A percentile compares a stretch with the other conserved stretches of the same genome.
These are phyloP conservation scores for Pistacia integerrima DNA, from an alignment of 345 rosid species.

Conservation along the genomic window DNA sequence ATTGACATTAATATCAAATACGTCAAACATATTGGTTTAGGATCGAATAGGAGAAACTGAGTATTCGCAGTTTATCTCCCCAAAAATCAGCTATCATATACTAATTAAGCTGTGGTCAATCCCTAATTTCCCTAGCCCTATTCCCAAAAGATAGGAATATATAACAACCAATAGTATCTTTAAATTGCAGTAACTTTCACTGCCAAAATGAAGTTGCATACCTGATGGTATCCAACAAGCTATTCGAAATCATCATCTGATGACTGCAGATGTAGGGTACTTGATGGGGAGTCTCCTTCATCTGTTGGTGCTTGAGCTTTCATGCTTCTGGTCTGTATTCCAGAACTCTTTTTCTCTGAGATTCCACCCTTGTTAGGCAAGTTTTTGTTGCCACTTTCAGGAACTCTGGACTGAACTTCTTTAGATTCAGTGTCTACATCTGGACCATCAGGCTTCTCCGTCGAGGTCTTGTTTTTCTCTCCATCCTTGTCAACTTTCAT, in stretches of 20 bases:
- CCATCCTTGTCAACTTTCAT: constrained; percentile 13
- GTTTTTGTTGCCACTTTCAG: too few species aligned
- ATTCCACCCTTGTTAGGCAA: not conserved
- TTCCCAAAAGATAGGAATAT: not conserved
- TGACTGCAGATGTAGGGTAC: constrained; percentile 27
- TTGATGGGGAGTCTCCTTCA: constrained; percentile 24
- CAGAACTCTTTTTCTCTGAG: not conserved
- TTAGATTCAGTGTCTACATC: not conserved
- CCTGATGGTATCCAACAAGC: not conserved
- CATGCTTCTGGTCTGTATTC: not conserved
- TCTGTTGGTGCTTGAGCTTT: not conserved
- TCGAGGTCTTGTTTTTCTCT: constrained; percentile 5
- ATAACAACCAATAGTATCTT: not conserved
- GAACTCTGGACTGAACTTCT: not conserved
- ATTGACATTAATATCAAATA: not conserved
- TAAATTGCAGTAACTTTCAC: not conserved
- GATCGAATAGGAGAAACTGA: not conserved
- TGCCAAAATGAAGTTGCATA: not conserved
- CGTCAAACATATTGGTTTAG: not conserved
- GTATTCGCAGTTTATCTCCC: not conserved
- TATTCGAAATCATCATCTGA: constrained; percentile 29
- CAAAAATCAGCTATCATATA: not conserved
- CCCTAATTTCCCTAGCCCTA: not conserved
- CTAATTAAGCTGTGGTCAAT: not conserved
- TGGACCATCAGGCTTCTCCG: constrained; percentile 3